Evolutionary conservation across 139 green algal genomes (phyloP).

Genomic region (Auxenochlorella pyrenoidosa): DNA sequence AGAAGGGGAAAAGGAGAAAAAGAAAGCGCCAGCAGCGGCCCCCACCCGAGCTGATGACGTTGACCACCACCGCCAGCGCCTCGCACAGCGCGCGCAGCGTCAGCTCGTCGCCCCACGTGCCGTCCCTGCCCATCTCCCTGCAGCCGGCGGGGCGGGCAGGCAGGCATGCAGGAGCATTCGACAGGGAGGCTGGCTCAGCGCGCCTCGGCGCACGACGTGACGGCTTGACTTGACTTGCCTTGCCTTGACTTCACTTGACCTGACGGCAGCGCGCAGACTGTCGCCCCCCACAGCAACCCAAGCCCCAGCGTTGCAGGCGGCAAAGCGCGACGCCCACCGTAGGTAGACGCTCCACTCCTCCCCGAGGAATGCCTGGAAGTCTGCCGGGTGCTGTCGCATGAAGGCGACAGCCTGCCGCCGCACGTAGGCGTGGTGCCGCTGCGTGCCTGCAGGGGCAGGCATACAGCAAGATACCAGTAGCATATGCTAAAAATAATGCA

Average conservation of each 20-base stretch:
- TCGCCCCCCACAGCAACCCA: too few species aligned
- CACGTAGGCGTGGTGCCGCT: slow-evolving; percentile 59
- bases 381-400: slow-evolving; percentile 49
- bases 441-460: slow-evolving; percentile 26
- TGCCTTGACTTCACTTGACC: too few species aligned
- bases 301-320: too few species aligned
- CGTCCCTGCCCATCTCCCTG: slow-evolving; percentile 53
- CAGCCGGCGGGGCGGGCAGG: background rate
- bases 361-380: slow-evolving; percentile 65
- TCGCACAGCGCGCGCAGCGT: slow-evolving; percentile 75
- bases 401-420: slow-evolving; percentile 55
- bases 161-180: background rate
- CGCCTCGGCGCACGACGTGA: too few species aligned
- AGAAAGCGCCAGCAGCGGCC: too few species aligned
- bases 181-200: too few species aligned
- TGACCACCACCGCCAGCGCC: slow-evolving; percentile 60
- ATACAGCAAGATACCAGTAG: too few species aligned
- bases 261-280: background rate
- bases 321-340: background rate
- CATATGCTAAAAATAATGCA: too few species aligned
- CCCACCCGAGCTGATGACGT: slow-evolving; percentile 61
- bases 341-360: slow-evolving; percentile 47
- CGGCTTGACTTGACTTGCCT: too few species aligned
- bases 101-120: slow-evolving; percentile 83
- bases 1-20: background rate